Evolutionary conservation across 305 asterid species (phyloP).

Genomic region (Petunia hybrid): DNA sequence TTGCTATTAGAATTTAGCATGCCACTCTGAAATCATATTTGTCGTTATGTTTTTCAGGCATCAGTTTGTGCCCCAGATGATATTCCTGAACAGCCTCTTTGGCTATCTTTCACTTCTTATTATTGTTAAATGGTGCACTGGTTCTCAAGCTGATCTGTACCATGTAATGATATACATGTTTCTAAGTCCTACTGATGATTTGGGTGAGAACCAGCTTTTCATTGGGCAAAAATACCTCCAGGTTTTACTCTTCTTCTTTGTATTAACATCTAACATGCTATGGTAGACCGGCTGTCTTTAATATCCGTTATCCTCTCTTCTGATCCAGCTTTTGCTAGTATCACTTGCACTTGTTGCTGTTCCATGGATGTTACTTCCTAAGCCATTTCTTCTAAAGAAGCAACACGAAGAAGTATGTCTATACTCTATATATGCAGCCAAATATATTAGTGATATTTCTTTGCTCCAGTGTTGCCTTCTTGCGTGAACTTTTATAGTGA

Average conservation of each 20-base stretch:
- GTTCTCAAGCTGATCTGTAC: constrained; percentile 60
- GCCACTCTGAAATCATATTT: constrained; percentile 3
- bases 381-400: constrained; percentile 54
- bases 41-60: constrained; percentile 40
- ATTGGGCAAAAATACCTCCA: constrained; percentile 62
- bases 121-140: constrained; percentile 61
- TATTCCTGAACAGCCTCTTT: constrained; percentile 57
- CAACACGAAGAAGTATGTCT: constrained; percentile 60
- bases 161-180: constrained; percentile 65
- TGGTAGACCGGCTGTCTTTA: constrained; percentile 18
- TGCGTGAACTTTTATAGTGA: not conserved
- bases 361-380: constrained; percentile 63
- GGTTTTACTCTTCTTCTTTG: constrained; percentile 43
- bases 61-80: constrained; percentile 59
- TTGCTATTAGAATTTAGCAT: constrained; percentile 14
- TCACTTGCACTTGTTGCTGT: constrained; percentile 54
- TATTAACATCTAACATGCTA: constrained; percentile 28
- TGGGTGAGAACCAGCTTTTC: constrained; percentile 69
- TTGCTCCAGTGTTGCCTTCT: constrained; percentile 5
- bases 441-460: not conserved
- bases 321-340: constrained; percentile 49
- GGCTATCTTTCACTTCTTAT: constrained; percentile 60
- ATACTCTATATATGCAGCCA: constrained; percentile 10
- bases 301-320: constrained; percentile 33
- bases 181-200: constrained; percentile 59